Conservation (phyloP, 2,329 filamentous ascomycete genomes). For the Phialophora verrucosa region DNA sequence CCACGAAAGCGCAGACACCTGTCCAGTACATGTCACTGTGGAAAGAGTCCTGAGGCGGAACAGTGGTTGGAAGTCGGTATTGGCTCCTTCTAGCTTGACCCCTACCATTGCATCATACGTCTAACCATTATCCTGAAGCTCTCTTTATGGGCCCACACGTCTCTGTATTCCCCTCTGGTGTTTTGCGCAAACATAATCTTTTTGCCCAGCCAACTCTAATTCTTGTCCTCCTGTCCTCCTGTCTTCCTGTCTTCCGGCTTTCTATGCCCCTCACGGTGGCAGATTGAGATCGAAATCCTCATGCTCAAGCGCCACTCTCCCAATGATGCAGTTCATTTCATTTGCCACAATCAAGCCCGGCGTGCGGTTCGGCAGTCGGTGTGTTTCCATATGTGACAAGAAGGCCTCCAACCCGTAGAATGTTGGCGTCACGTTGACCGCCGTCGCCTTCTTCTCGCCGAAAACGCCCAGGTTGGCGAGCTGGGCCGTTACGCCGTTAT, state of each 20-base stretch:
- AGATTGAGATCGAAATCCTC: constrained; percentile 58
- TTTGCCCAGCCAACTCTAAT: background rate
- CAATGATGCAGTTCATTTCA: constrained; percentile 50
- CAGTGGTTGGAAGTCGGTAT: background rate
- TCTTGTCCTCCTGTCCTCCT: background rate
- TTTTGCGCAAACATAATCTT: background rate
- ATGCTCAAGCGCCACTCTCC: constrained; percentile 46
- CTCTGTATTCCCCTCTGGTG: background rate
- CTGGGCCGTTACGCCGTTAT: constrained; percentile 21
- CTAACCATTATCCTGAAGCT: background rate
- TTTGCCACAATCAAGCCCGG: constrained; percentile 48
- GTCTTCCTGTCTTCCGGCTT: background rate
- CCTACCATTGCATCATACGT: background rate
- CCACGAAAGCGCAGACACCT: too few species aligned
- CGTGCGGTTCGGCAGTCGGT: constrained; percentile 43
- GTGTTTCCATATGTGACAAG: constrained; percentile 50
- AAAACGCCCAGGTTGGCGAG: constrained; percentile 21
- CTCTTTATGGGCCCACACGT: background rate
- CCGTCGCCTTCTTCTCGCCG: constrained; percentile 20
- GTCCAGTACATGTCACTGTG: too few species aligned
- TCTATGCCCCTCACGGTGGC: constrained; percentile 38
- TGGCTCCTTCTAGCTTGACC: background rate
- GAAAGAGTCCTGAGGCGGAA: too few species aligned
- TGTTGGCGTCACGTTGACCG: constrained; percentile 40
- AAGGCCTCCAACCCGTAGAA: constrained; percentile 51